These are phyloP conservation scores for Wickerhamomyces mucosus DNA, from an alignment of 805 yeast genomes.

Conservation along the genomic window DNA sequence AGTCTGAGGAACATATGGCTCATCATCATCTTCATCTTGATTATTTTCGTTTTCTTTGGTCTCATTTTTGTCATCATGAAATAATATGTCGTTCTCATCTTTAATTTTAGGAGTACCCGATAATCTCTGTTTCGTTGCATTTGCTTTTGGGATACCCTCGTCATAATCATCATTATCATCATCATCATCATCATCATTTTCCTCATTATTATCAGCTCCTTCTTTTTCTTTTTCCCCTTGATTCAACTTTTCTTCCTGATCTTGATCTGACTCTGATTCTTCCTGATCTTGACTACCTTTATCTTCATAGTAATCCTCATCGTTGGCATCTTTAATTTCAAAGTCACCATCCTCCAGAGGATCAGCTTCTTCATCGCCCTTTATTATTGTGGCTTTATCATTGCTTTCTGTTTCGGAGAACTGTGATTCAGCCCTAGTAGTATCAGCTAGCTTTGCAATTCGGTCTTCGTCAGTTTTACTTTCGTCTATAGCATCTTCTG, in stretches of 20 bases:
- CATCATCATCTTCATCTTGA: slow-evolving; percentile 11
- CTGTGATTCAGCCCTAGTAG: too few species aligned
- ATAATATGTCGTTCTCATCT: slow-evolving; percentile 8
- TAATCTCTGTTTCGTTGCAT: slow-evolving; percentile 1
- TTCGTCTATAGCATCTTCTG: too few species aligned
- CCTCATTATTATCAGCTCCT: slow-evolving; percentile 6
- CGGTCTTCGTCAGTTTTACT: too few species aligned
- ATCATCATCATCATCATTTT: slow-evolving; percentile 4
- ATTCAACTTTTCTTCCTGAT: slow-evolving; percentile 4
- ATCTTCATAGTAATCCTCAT: slow-evolving; percentile 5
- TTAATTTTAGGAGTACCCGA: slow-evolving; percentile 11
- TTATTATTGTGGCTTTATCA: too few species aligned
- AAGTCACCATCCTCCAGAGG: slow-evolving; percentile 14
- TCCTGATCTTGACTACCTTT: slow-evolving; percentile 5
- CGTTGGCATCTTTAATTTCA: slow-evolving; percentile 6
- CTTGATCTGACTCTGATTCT: slow-evolving; percentile 6
- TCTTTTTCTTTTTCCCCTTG: slow-evolving; percentile 10
- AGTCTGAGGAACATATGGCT: slow-evolving; percentile 42
- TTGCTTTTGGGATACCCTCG: slow-evolving; percentile 7
- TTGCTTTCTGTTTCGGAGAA: too few species aligned
- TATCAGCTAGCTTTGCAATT: too few species aligned
- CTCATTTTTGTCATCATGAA: slow-evolving; percentile 4
- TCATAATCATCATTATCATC: slow-evolving; percentile 7
- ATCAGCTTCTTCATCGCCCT: too few species aligned
- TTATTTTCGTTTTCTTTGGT: slow-evolving; percentile 7